Conservation (phyloP, 192 early-diverging fungal genomes). For the Anaeromyces robustus region DNA sequence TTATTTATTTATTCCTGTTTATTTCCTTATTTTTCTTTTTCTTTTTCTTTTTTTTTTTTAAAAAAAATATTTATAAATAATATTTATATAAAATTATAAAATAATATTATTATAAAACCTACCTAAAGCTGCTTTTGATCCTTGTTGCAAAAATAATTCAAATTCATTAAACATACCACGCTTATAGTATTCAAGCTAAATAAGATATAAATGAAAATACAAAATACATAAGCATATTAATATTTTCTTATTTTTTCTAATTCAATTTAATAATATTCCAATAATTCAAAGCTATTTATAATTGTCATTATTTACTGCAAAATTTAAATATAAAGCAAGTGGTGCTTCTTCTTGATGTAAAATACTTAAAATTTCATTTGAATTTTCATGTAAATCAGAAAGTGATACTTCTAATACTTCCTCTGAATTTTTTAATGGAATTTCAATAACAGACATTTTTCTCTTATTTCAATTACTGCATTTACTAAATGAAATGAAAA, state of each 20-base stretch:
- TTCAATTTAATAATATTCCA: too few species aligned
- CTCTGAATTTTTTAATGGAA: slow-evolving; percentile 38
- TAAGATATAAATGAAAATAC: too few species aligned
- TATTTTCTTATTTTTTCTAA: too few species aligned
- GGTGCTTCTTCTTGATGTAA: slow-evolving; percentile 45
- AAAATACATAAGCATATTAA: too few species aligned
- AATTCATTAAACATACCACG: background rate
- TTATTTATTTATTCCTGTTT: too few species aligned
- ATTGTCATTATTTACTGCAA: slow-evolving; percentile 29
- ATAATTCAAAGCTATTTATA: too few species aligned
- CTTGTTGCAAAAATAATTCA: background rate
- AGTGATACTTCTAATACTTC: slow-evolving; percentile 60
- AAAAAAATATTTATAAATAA: too few species aligned
- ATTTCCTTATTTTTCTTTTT: too few species aligned
- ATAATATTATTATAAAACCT: background rate
- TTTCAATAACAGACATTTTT: slow-evolving; percentile 24
- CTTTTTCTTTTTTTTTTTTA: too few species aligned
- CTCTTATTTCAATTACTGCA: background rate
- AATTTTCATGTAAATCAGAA: slow-evolving; percentile 31
- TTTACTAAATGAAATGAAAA: too few species aligned
- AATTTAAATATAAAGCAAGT: slow-evolving; percentile 45
- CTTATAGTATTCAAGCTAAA: background rate
- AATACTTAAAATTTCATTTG: slow-evolving; percentile 50
- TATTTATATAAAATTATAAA: too few species aligned
- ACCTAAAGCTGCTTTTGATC: background rate